Conservation (phyloP, 805 yeast species). For the Jamesozyma gamospora region DNA sequence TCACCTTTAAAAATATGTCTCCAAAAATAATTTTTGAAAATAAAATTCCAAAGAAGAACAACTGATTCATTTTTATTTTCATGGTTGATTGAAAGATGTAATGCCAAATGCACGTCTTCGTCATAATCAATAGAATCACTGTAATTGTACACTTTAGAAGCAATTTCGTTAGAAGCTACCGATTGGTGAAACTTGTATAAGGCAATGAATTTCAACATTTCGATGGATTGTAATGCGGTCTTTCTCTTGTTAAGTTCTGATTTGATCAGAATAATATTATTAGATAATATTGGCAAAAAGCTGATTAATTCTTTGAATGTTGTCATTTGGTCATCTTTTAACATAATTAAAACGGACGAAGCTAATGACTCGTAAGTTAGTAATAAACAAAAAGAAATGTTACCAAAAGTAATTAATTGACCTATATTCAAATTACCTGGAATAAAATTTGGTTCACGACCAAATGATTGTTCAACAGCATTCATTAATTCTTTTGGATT, state of each 20-base stretch:
- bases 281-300: slow-evolving; percentile 8
- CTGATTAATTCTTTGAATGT: slow-evolving; percentile 10
- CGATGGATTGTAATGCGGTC: slow-evolving; percentile 8
- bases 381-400: slow-evolving; percentile 15
- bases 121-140: slow-evolving; percentile 15
- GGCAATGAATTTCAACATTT: slow-evolving; percentile 16
- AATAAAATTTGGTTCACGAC: slow-evolving; percentile 12
- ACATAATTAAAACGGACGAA: slow-evolving; percentile 23
- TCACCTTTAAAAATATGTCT: slow-evolving; percentile 24
- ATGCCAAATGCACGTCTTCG: slow-evolving; percentile 24
- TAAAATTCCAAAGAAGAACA: slow-evolving; percentile 22
- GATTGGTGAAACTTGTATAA: slow-evolving; percentile 16
- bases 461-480: slow-evolving; percentile 16
- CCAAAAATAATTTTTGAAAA: slow-evolving; percentile 23
- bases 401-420: slow-evolving; percentile 16
- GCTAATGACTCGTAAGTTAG: slow-evolving; percentile 20
- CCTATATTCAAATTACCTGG: slow-evolving; percentile 11
- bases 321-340: slow-evolving; percentile 17
- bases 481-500: slow-evolving; percentile 16
- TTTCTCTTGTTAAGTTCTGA: slow-evolving; percentile 15
- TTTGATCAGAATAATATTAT: slow-evolving; percentile 12
- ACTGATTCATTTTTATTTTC: slow-evolving; percentile 17
- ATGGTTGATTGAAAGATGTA: slow-evolving; percentile 19
- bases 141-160: slow-evolving; percentile 4
- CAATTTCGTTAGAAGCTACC: slow-evolving; percentile 2